phyloP scores from a whole-genome alignment of 371 early-diverging fungal species.

The Mortierella sp. region DNA sequence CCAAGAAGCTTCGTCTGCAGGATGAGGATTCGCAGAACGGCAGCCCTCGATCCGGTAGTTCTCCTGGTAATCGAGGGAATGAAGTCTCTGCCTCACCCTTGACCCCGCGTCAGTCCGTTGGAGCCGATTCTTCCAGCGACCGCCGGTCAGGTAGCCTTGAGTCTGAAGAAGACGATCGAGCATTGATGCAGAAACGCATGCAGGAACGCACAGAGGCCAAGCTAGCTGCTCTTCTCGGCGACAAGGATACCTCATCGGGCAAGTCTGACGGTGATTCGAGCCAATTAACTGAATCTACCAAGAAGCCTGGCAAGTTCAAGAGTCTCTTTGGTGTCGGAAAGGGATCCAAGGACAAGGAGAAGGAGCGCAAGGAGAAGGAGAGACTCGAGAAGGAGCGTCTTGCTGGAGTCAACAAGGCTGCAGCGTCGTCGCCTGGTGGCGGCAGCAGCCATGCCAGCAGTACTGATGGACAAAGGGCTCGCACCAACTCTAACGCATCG shows the following conservation, averaged over 20 bases:
- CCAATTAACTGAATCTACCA: conserved; percentile 20
- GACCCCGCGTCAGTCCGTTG: neutral
- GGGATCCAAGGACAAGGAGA: conserved; percentile 56
- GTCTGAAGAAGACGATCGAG: conserved; percentile 40
- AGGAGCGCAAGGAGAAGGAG: conserved; percentile 48
- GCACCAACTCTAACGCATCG: no score
- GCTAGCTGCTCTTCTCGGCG: conserved; percentile 38
- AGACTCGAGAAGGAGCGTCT: conserved; percentile 28
- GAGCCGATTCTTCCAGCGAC: neutral
- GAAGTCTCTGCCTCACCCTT: neutral
- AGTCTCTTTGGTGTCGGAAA: conserved; percentile 47
- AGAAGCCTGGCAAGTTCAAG: conserved; percentile 51
- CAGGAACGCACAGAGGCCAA: conserved; percentile 40
- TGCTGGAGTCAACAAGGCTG: conserved; percentile 8
- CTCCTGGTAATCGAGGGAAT: neutral
- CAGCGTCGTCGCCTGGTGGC: conserved; percentile 14
- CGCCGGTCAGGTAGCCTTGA: conserved; percentile 14
- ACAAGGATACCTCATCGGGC: neutral
- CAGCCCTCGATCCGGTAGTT: neutral
- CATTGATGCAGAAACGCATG: conserved; percentile 20
- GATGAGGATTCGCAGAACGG: conserved; percentile 19
- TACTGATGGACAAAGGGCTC: neutral
- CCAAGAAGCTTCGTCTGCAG: conserved; percentile 28
- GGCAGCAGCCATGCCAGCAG: conserved; percentile 9
- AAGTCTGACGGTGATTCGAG: conserved; percentile 14